Base-by-base conservation (phyloP, 202 grass and related monocot species). In the Zoysia matrella region DNA sequence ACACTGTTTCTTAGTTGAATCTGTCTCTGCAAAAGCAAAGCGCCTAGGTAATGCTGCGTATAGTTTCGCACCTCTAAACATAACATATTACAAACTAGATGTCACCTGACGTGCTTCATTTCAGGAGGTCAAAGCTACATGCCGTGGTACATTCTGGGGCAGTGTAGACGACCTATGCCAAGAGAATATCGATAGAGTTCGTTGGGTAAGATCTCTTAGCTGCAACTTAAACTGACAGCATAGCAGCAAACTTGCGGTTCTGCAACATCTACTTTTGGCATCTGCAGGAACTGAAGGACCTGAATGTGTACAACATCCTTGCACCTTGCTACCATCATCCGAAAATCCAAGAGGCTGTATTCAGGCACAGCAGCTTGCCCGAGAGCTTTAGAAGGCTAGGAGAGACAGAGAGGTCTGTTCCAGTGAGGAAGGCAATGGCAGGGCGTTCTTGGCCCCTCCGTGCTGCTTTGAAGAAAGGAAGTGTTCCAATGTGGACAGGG, bases 341-440 rank as follows among this genome's bases (percentile, higher is more conserved):
- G 68, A 71, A 92, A 80, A 80, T 80, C 43, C 87, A 85, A 75
- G 71, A 94, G 70, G 7, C 16, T 69, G 68, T 60, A 62, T 92
- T 84, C 48, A 45, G 3, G 1, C 83, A 87, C 60, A 89, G 88
- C 47, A 90, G 80, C 74, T 91, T 97, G 75, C 92, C 92, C 0
- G 45, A 41, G 48, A 94, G 90, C 78, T 97, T 97, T 76, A 89
- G 90, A 89, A 91, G 75, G 77, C 80, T 97, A 60, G 92, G 92
- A 82, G 92, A 94, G 62, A 97, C 88, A 6, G 75, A 97, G 47
- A 83, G 81, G 65, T 39, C 90, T 50, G 81, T 92, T n/a, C 88
- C 87, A 0, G 88, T 97, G 65, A 87, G 94, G 75, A 97, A 97
- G 88, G 86, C 92, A 86, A 97, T 97, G 90, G 86, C 88, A 41